Conservation (phyloP, 495 filamentous ascomycete genomes). For the Penicillium salamii region DNA sequence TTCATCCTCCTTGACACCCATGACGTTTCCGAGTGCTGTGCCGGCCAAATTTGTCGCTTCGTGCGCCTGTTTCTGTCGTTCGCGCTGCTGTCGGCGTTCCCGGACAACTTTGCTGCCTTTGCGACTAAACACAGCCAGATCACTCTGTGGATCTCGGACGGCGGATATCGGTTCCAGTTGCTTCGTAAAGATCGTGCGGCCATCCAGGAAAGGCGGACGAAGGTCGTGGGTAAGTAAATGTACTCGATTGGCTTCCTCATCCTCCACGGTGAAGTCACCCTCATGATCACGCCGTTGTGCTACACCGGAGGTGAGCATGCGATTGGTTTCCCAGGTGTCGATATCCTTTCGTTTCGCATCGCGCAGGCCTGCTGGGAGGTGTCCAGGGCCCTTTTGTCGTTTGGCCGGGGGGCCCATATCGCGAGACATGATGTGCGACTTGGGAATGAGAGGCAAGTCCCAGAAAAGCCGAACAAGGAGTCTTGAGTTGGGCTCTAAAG, state of each 20-base stretch:
- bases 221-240: constrained; percentile 94
- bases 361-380: constrained; percentile 39
- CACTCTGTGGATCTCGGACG: constrained; percentile 90
- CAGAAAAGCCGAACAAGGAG: neutral
- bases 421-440: constrained; percentile 32
- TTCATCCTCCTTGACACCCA: constrained; percentile 94
- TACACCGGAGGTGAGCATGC: constrained; percentile 95
- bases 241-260: constrained; percentile 85
- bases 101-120: constrained; percentile 93
- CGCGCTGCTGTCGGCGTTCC: constrained; percentile 85
- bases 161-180: constrained; percentile 95
- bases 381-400: constrained; percentile 39
- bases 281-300: constrained; percentile 83
- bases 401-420: constrained; percentile 42
- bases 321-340: constrained; percentile 97
- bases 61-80: constrained; percentile 92
- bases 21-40: constrained; percentile 87
- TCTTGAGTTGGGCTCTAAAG: neutral
- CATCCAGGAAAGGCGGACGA: constrained; percentile 93
- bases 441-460: neutral
- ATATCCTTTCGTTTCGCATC: constrained; percentile 81
- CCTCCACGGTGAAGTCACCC: constrained; percentile 80
- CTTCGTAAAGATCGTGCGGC: constrained; percentile 92
- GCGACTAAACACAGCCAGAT: constrained; percentile 97
- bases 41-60: constrained; percentile 92